phyloP scores from a whole-genome alignment of 208 protist species.

The Wallacemonas sp. region DNA sequence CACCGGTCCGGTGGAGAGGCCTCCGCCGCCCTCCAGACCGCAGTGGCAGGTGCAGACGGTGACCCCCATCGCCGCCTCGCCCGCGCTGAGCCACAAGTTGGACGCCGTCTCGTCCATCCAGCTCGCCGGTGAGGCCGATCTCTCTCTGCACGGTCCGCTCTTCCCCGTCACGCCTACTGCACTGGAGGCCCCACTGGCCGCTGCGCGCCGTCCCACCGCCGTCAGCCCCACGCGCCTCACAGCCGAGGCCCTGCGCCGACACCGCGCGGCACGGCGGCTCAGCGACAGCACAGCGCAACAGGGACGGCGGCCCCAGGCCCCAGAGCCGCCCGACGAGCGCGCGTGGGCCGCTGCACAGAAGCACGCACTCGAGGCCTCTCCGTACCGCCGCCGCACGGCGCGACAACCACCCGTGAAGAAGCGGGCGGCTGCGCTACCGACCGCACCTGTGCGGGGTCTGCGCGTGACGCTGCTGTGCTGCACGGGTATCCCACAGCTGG shows the following conservation, averaged over 20 bases:
- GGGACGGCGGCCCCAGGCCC: no score
- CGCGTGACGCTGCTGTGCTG: slow-evolving; percentile 11
- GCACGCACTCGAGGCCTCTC: background rate
- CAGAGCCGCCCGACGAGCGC: background rate
- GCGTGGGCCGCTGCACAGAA: background rate
- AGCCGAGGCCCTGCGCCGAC: background rate
- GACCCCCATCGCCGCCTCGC: background rate
- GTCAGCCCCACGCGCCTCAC: no score
- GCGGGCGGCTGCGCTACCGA: no score
- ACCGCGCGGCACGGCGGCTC: background rate
- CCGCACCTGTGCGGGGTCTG: background rate
- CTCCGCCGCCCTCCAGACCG: no score
- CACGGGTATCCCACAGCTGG: slow-evolving; percentile 2
- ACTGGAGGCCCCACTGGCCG: background rate
- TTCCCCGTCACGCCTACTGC: background rate
- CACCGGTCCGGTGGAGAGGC: no score
- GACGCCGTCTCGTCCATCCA: slow-evolving; percentile 10
- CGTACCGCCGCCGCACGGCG: background rate
- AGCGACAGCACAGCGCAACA: no score
- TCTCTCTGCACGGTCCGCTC: background rate
- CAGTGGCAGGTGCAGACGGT: background rate
- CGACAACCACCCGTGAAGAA: background rate
- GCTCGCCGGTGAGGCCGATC: background rate
- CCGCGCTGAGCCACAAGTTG: slow-evolving; percentile 11
- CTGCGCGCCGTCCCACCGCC: no score